A percentile compares a stretch with the other conserved stretches of the same genome.
These are phyloP conservation scores for Cercospora citrullina DNA, from an alignment of 2,329 filamentous ascomycete genomes.

Conservation along the genomic window DNA sequence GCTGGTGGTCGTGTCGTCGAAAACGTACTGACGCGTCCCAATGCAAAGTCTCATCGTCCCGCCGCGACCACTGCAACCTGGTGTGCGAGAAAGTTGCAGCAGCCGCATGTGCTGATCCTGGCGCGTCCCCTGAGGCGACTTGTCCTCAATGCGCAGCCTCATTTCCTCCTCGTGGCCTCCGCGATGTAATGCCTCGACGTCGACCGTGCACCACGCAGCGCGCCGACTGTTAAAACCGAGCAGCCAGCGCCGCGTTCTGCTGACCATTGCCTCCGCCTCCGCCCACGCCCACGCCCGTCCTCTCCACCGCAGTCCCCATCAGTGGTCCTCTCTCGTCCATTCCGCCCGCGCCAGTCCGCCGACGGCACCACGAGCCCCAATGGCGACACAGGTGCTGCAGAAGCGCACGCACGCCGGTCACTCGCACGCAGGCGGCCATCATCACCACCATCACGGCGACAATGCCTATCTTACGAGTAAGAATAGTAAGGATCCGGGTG, in stretches of 20 bases:
- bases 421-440: slow-evolving; percentile 50
- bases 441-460: slow-evolving; percentile 76
- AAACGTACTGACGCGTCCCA: slow-evolving; percentile 3
- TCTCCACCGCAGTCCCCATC: slow-evolving; percentile 30
- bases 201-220: slow-evolving; percentile 7
- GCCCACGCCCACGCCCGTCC: neutral
- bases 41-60: neutral
- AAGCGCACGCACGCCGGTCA: slow-evolving; percentile 36
- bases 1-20: neutral
- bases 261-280: slow-evolving; percentile 15
- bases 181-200: slow-evolving; percentile 7
- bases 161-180: neutral
- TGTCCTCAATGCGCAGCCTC: slow-evolving; percentile 11
- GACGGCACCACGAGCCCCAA: slow-evolving; percentile 1
- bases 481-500: slow-evolving; percentile 88
- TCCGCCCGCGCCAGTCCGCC: slow-evolving; percentile 23
- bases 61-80: neutral
- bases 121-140: slow-evolving; percentile 5
- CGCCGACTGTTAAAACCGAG: neutral
- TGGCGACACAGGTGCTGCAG: slow-evolving; percentile 31
- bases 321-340: slow-evolving; percentile 40
- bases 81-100: neutral
- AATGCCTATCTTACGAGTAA: slow-evolving; percentile 77
- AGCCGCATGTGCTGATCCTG: neutral
- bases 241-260: slow-evolving; percentile 23